Percentiles rank a stretch among this genome's conserved stretches.
Conservation (phyloP, 192 early-diverging fungal genomes). For the Phycomyces blakesleeanus region DNA sequence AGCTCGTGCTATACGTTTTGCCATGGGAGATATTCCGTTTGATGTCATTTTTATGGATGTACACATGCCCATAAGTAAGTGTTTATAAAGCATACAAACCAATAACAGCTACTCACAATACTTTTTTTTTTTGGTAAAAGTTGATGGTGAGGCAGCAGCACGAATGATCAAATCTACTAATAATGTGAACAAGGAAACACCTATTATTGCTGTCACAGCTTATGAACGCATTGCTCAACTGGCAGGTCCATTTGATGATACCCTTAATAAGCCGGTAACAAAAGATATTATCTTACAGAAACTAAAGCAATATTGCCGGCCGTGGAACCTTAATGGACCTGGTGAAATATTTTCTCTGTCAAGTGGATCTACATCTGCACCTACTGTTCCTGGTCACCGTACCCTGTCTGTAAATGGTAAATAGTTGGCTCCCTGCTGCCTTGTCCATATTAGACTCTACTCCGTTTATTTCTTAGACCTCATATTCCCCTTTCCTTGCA, state of each 20-base stretch:
- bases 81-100: background rate
- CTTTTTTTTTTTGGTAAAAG: slow-evolving; percentile 39
- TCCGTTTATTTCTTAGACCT: too few relatives aligned
- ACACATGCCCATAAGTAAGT: slow-evolving; percentile 89
- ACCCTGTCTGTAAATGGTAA: too few relatives aligned
- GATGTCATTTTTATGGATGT: slow-evolving; percentile 94
- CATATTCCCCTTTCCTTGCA: too few relatives aligned
- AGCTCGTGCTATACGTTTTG: slow-evolving; percentile 84
- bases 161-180: slow-evolving; percentile 94
- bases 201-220: slow-evolving; percentile 78
- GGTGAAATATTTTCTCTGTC: background rate
- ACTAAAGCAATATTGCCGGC: slow-evolving; percentile 38
- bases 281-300: slow-evolving; percentile 51
- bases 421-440: too few relatives aligned
- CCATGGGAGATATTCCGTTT: slow-evolving; percentile 85
- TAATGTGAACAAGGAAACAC: slow-evolving; percentile 80
- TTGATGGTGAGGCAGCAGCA: slow-evolving; percentile 87
- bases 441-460: too few relatives aligned
- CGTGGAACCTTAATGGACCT: background rate
- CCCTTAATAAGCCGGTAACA: slow-evolving; percentile 71
- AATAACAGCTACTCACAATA: slow-evolving; percentile 7
- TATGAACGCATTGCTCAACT: slow-evolving; percentile 54
- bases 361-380: background rate
- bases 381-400: background rate
- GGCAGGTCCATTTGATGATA: slow-evolving; percentile 57